Conservation (phyloP, 352 stramenopile genomes). For the Phytophthora rubi region DNA sequence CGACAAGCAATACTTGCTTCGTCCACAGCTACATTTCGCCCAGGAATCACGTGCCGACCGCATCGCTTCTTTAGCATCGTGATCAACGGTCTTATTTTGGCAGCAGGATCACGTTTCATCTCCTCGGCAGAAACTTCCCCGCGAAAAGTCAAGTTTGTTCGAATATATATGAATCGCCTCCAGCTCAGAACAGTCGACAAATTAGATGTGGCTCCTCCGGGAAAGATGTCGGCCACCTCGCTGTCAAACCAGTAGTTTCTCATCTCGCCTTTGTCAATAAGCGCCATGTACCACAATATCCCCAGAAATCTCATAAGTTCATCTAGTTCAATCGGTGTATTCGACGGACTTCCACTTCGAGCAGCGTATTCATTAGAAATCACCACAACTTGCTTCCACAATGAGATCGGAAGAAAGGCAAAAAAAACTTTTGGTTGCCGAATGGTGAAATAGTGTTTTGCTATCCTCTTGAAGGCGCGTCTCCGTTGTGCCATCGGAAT, state of each 20-base stretch:
- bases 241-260: constrained; percentile 39
- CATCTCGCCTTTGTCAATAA: constrained; percentile 36
- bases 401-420: constrained; percentile 9
- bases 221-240: constrained; percentile 24
- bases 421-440: constrained; percentile 1
- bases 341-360: background rate
- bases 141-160: too few relatives aligned
- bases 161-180: too few relatives aligned
- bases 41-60: too few relatives aligned
- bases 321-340: background rate
- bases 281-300: background rate
- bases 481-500: background rate
- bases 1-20: too few relatives aligned
- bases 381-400: constrained; percentile 7
- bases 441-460: background rate
- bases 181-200: constrained; percentile 1
- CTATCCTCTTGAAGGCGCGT: background rate
- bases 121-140: too few relatives aligned
- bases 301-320: constrained; percentile 37
- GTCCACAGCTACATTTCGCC: too few relatives aligned
- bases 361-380: constrained; percentile 6
- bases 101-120: too few relatives aligned
- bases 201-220: background rate
- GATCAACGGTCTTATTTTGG: too few relatives aligned
- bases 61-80: too few relatives aligned